These are phyloP conservation scores for Aquilaria sinensis DNA, from an alignment of 345 rosid genomes.

Conservation along the genomic window DNA sequence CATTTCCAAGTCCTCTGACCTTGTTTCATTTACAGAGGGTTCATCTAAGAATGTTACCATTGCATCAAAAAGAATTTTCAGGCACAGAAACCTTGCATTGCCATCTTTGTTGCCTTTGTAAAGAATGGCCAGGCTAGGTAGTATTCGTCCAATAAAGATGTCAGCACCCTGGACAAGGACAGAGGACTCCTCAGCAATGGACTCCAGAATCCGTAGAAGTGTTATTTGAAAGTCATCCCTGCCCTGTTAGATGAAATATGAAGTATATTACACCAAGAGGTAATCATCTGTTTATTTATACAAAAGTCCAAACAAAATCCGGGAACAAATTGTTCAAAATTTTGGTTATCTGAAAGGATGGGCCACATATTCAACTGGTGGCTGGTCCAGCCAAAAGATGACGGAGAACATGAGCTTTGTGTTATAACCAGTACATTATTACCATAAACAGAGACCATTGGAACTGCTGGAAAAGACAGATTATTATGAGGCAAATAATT, in stretches of 20 bases:
- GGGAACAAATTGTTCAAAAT: too few species aligned
- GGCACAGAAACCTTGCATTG: conserved; percentile 85
- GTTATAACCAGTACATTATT: too few species aligned
- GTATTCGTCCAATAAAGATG: conserved; percentile 54
- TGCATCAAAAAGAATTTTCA: conserved; percentile 83
- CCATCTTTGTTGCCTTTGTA: conserved; percentile 94
- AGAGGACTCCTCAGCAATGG: conserved; percentile 64
- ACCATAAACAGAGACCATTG: too few species aligned
- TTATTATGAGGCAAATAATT: too few species aligned
- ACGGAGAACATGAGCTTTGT: too few species aligned
- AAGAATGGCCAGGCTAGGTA: conserved; percentile 69
- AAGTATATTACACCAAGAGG: too few species aligned
- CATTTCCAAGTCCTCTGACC: conserved; percentile 53
- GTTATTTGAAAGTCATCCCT: conserved; percentile 94
- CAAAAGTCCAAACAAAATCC: too few species aligned
- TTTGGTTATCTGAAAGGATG: too few species aligned
- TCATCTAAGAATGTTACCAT: conserved; percentile 70
- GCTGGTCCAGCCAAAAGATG: too few species aligned
- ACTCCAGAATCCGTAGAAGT: conserved; percentile 76
- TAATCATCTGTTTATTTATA: too few species aligned
- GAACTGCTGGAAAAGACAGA: too few species aligned
- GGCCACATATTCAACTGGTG: too few species aligned
- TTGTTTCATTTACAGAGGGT: conserved; percentile 40
- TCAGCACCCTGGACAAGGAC: conserved; percentile 49
- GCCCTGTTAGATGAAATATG: conserved; percentile 41